Percentiles rank a stretch among this genome's conserved stretches.
phyloP scores from a whole-genome alignment of 768 basidiomycete species.

The Podaxis carcinomalis region DNA sequence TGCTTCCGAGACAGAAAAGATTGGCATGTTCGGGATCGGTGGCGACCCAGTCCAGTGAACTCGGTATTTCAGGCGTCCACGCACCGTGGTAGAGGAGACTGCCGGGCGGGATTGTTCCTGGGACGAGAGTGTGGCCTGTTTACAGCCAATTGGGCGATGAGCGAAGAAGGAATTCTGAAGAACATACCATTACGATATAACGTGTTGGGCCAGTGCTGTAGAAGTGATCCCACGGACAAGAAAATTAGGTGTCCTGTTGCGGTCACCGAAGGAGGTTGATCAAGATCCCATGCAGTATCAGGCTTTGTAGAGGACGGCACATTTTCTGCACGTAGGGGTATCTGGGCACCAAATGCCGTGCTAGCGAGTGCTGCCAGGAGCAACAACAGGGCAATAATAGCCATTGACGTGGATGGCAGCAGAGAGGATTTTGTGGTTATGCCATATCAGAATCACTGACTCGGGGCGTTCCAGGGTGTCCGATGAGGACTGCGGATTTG shows the following conservation, averaged over 20 bases:
- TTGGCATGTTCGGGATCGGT: slow-evolving; percentile 10
- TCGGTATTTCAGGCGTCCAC: background rate
- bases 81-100: background rate
- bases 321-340: background rate
- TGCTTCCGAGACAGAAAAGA: background rate
- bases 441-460: no score
- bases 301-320: background rate
- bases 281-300: background rate
- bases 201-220: background rate
- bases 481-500: no score
- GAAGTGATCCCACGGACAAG: background rate
- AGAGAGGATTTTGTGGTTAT: background rate
- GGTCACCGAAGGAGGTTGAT: background rate
- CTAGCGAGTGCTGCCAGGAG: background rate
- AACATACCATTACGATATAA: background rate
- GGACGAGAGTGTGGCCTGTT: background rate
- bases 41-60: background rate
- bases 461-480: no score
- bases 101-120: background rate
- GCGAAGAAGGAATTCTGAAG: background rate
- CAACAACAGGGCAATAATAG: background rate
- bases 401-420: background rate
- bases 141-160: background rate
- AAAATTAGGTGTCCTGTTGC: background rate
- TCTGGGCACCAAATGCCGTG: background rate